Percentiles rank a stretch among this genome's conserved stretches.
Conservation (phyloP, 495 filamentous ascomycete species). For the Penicillium psychrofluorescens region DNA sequence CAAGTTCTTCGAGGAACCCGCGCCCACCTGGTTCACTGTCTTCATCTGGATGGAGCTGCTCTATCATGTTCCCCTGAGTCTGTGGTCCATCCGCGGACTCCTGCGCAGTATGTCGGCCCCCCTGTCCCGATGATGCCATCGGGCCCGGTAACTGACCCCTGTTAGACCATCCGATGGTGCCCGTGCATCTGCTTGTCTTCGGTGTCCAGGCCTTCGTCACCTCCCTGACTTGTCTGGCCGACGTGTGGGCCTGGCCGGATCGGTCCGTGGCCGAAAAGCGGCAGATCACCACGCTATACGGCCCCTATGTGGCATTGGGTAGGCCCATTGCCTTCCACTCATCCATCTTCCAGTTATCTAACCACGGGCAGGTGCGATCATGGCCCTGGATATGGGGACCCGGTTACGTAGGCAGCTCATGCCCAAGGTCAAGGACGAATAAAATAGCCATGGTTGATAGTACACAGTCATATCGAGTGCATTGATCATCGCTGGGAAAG, state of each 20-base stretch:
- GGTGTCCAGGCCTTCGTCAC: constrained; percentile 65
- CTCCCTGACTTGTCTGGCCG: constrained; percentile 60
- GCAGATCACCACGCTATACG: constrained; percentile 57
- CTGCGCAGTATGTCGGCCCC: constrained; percentile 35
- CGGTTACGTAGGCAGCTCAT: constrained; percentile 31
- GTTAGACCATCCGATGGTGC: constrained; percentile 50
- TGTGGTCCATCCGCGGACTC: constrained; percentile 55
- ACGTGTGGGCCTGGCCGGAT: constrained; percentile 51
- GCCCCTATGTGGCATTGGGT: constrained; percentile 68
- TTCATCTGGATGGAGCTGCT: constrained; percentile 64
- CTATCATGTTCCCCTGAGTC: constrained; percentile 59
- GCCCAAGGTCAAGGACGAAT: constrained; percentile 29
- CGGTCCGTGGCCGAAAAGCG: constrained; percentile 46
- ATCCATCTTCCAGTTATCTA: background rate
- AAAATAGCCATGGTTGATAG: constrained; percentile 10
- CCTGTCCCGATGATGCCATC: no score
- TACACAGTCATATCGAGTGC: constrained; percentile 13
- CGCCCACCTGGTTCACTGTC: constrained; percentile 62
- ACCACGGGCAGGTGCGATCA: constrained; percentile 37
- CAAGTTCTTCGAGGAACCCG: constrained; percentile 57
- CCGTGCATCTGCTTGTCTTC: constrained; percentile 62
- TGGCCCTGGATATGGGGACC: constrained; percentile 48
- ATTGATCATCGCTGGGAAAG: background rate
- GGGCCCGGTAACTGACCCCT: background rate
- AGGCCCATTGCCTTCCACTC: constrained; percentile 24